phyloP scores from a whole-genome alignment of 2,329 filamentous ascomycete species.

The Neophaeococcomyces aloes region DNA sequence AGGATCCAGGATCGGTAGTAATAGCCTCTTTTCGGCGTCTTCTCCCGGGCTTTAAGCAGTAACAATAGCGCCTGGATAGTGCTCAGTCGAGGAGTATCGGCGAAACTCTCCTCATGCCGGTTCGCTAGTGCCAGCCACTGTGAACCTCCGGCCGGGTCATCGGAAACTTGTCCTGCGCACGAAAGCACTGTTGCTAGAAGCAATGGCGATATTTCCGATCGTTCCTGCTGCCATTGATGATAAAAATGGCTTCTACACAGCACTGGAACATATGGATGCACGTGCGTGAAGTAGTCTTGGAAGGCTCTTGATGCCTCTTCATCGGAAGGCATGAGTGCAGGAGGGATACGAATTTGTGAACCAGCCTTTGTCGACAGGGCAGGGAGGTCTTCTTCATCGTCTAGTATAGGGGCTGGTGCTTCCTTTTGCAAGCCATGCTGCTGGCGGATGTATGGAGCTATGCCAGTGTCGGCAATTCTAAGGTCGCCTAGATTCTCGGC shows the following conservation, averaged over 20 bases:
- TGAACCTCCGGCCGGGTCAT: slow-evolving; percentile 72
- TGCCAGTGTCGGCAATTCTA: slow-evolving; percentile 75
- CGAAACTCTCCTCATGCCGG: slow-evolving; percentile 83
- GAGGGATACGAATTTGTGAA: slow-evolving; percentile 74
- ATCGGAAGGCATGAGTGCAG: slow-evolving; percentile 84
- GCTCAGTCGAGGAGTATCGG: slow-evolving; percentile 80
- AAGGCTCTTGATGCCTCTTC: slow-evolving; percentile 75
- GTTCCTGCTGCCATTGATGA: slow-evolving; percentile 76
- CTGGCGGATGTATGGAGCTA: slow-evolving; percentile 75
- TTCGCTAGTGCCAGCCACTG: slow-evolving; percentile 89
- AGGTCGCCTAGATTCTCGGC: slow-evolving; percentile 74
- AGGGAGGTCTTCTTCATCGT: slow-evolving; percentile 58
- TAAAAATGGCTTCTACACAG: slow-evolving; percentile 74
- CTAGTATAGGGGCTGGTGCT: slow-evolving; percentile 46
- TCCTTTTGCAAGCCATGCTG: slow-evolving; percentile 42
- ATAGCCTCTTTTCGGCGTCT: slow-evolving; percentile 85
- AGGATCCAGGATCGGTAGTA: slow-evolving; percentile 98
- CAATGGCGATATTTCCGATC: slow-evolving; percentile 76
- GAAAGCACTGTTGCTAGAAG: slow-evolving; percentile 86
- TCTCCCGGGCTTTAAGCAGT: slow-evolving; percentile 80
- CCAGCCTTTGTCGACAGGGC: slow-evolving; percentile 57
- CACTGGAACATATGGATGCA: slow-evolving; percentile 88
- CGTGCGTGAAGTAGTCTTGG: slow-evolving; percentile 77
- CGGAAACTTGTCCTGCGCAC: slow-evolving; percentile 71
- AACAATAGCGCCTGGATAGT: slow-evolving; percentile 85